Evolutionary conservation across 2,329 filamentous ascomycete genomes (phyloP).

Genomic region (Helicocarpus griseus): DNA sequence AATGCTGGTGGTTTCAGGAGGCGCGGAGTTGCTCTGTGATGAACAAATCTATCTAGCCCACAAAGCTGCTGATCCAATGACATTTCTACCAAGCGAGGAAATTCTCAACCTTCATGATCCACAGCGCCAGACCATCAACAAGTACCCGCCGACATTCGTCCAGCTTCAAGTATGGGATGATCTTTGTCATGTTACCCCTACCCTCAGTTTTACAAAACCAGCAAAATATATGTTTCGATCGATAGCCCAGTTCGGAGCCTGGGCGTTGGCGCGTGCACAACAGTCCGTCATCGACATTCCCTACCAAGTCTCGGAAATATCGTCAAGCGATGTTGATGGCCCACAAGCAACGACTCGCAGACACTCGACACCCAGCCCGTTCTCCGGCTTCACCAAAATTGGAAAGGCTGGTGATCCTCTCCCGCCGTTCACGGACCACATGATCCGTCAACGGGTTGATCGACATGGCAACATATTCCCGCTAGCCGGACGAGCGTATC

Average conservation of each 20-base stretch:
- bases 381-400: conserved; percentile 38
- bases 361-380: conserved; percentile 11
- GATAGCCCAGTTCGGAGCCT: conserved; percentile 86
- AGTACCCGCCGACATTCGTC: conserved; percentile 76
- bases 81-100: conserved; percentile 60
- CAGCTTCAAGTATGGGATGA: conserved; percentile 96
- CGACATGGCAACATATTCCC: conserved; percentile 64
- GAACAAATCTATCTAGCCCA: conserved; percentile 94
- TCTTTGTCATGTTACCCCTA: conserved; percentile 83
- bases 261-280: conserved; percentile 77
- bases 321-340: conserved; percentile 38
- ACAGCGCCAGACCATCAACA: conserved; percentile 43
- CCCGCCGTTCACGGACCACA: conserved; percentile 69
- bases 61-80: conserved; percentile 75
- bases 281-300: conserved; percentile 69
- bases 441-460: conserved; percentile 85
- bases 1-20: conserved; percentile 74
- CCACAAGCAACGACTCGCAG: not conserved
- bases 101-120: conserved; percentile 55
- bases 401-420: conserved; percentile 81
- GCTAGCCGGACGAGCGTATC: conserved; percentile 53
- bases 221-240: conserved; percentile 94
- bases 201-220: conserved; percentile 89
- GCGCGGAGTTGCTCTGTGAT: conserved; percentile 80
- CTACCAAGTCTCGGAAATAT: conserved; percentile 65